Evolutionary conservation across 257 asterid genomes (phyloP).

Genomic region (Coffea eugenioides): DNA sequence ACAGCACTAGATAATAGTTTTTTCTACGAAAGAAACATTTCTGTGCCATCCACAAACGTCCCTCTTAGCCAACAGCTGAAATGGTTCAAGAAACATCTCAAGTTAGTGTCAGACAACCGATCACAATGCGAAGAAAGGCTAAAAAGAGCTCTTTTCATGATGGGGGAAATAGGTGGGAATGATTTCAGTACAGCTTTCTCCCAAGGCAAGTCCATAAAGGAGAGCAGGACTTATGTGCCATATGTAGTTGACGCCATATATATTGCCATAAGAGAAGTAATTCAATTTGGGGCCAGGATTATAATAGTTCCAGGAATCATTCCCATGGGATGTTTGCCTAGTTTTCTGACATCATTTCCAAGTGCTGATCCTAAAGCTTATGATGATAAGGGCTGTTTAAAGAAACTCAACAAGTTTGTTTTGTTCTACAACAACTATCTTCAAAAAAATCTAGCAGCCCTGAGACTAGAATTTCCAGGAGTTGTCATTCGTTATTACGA

Average conservation of each 20-base stretch:
- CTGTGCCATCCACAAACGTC: slow-evolving; percentile 18
- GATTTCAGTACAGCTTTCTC: slow-evolving; percentile 24
- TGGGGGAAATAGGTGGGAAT: slow-evolving; percentile 30
- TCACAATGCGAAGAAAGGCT: neutral
- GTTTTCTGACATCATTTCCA: neutral
- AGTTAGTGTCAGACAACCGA: neutral
- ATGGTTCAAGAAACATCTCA: slow-evolving; percentile 31
- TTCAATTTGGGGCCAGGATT: slow-evolving; percentile 27
- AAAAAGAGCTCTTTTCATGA: slow-evolving; percentile 16
- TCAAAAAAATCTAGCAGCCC: slow-evolving; percentile 7
- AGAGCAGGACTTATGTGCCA: slow-evolving; percentile 24
- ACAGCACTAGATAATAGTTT: slow-evolving; percentile 24
- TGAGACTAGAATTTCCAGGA: slow-evolving; percentile 8
- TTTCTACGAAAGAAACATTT: slow-evolving; percentile 17
- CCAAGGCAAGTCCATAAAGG: slow-evolving; percentile 25
- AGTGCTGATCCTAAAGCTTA: slow-evolving; percentile 12
- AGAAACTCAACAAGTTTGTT: neutral
- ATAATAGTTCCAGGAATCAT: slow-evolving; percentile 20
- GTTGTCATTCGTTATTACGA: slow-evolving; percentile 4
- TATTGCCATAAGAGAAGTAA: slow-evolving; percentile 21
- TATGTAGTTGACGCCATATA: slow-evolving; percentile 13
- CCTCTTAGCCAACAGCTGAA: slow-evolving; percentile 24
- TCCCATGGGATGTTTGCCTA: slow-evolving; percentile 17
- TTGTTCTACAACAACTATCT: slow-evolving; percentile 3
- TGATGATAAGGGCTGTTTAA: slow-evolving; percentile 17